These are phyloP conservation scores for Lachnum nothofagi DNA, from an alignment of 2,329 filamentous ascomycete species.

Conservation along the genomic window DNA sequence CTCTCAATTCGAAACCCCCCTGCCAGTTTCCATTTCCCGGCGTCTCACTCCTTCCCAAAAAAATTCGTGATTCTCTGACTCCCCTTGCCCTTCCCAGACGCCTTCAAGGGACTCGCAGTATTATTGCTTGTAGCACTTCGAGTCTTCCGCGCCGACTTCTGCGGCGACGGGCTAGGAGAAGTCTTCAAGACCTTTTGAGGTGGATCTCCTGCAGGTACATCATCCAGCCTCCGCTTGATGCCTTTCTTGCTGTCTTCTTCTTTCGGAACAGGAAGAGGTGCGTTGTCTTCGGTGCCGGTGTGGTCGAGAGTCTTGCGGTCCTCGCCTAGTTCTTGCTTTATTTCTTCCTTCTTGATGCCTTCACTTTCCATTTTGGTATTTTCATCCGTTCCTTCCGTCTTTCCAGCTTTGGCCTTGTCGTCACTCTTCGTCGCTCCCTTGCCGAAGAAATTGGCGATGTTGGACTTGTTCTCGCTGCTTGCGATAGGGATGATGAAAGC, in stretches of 20 bases:
- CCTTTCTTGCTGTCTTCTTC: conserved; percentile 20
- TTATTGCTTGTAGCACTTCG: conserved; percentile 18
- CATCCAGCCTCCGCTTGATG: conserved; percentile 28
- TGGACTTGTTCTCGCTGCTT: conserved; percentile 83
- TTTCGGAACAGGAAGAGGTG: conserved; percentile 25
- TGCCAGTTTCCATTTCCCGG: neutral
- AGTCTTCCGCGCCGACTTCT: conserved; percentile 13
- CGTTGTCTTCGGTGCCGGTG: conserved; percentile 26
- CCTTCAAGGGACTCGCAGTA: conserved; percentile 13
- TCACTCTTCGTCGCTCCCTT: conserved; percentile 36
- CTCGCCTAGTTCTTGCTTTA: conserved; percentile 25
- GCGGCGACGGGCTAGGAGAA: conserved; percentile 18
- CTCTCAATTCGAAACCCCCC: neutral
- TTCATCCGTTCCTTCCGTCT: no score
- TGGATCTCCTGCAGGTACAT: conserved; percentile 22
- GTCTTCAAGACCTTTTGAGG: conserved; percentile 25
- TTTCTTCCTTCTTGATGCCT: conserved; percentile 18
- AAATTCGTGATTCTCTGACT: conserved; percentile 49
- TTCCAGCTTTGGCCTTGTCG: conserved; percentile 10
- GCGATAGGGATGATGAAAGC: conserved; percentile 77
- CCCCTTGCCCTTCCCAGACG: conserved; percentile 23
- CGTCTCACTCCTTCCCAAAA: conserved; percentile 34
- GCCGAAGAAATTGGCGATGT: conserved; percentile 89
- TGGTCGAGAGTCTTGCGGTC: conserved; percentile 26
- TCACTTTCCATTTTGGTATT: conserved; percentile 3